Evolutionary conservation across 805 yeast species (phyloP).

Genomic region (Hanseniaspora vineae): DNA sequence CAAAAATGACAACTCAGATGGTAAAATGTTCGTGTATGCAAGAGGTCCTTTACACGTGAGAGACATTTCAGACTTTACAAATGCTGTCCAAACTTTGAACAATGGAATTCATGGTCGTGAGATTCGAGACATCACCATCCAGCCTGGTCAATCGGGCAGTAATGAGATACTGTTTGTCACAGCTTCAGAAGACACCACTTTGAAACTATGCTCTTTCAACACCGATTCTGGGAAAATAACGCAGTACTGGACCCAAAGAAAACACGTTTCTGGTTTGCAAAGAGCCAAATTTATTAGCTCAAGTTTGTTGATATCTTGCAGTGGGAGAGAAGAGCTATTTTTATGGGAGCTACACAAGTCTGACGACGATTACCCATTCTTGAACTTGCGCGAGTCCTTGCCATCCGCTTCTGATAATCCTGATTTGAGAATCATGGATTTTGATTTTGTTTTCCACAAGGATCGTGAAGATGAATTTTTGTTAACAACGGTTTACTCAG

Average conservation of each 20-base stretch:
- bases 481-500: constrained; percentile 68
- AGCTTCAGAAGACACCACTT: constrained; percentile 82
- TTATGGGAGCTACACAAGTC: constrained; percentile 53
- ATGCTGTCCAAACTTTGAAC: constrained; percentile 23
- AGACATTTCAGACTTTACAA: neutral
- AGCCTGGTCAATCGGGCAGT: constrained; percentile 17
- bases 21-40: neutral
- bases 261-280: constrained; percentile 86
- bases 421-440: constrained; percentile 85
- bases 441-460: constrained; percentile 33
- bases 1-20: neutral
- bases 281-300: constrained; percentile 45
- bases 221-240: constrained; percentile 28
- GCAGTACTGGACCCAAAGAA: constrained; percentile 50
- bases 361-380: constrained; percentile 28
- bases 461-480: constrained; percentile 8
- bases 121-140: constrained; percentile 59
- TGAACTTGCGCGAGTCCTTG: constrained; percentile 38
- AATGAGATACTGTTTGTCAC: constrained; percentile 39
- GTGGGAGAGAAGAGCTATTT: constrained; percentile 81
- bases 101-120: constrained; percentile 88
- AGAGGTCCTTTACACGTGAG: neutral
- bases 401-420: constrained; percentile 47
- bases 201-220: constrained; percentile 38
- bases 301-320: constrained; percentile 38